Evolutionary conservation across 805 yeast species (phyloP).

Genomic region (Kodamaea kaohsiungensis): DNA sequence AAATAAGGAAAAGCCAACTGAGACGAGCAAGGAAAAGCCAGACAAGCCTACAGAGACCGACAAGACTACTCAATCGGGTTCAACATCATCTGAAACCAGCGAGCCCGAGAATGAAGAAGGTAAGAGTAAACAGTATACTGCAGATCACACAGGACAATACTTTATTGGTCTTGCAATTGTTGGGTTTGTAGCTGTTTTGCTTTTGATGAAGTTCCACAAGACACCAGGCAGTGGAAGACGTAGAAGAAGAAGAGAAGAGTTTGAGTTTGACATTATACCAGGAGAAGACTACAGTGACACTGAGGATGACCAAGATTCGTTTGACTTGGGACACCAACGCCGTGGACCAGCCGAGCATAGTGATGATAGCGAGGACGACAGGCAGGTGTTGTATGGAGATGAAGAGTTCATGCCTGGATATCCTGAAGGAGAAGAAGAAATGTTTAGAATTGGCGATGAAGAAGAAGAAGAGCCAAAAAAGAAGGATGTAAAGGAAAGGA

Average conservation of each 20-base stretch:
- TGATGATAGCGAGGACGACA: slow-evolving; percentile 7
- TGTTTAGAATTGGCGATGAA: slow-evolving; percentile 43
- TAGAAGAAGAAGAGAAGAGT: slow-evolving; percentile 67
- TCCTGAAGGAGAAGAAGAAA: slow-evolving; percentile 40
- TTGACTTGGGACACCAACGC: slow-evolving; percentile 33
- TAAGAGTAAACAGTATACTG: slow-evolving; percentile 32
- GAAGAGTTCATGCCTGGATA: slow-evolving; percentile 22
- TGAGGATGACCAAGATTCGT: slow-evolving; percentile 35
- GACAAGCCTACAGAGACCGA: background rate
- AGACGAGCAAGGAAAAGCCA: background rate
- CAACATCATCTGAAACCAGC: background rate
- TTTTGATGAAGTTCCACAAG: slow-evolving; percentile 46
- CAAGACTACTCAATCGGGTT: background rate
- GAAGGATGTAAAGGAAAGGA: slow-evolving; percentile 1
- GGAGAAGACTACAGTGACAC: slow-evolving; percentile 56
- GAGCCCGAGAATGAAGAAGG: slow-evolving; percentile 21
- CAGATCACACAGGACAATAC: slow-evolving; percentile 58
- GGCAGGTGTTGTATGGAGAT: slow-evolving; percentile 10
- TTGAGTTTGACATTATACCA: slow-evolving; percentile 76
- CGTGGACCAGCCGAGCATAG: slow-evolving; percentile 2
- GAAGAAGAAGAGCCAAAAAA: slow-evolving; percentile 23
- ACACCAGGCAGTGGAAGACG: slow-evolving; percentile 41
- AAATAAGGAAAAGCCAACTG: background rate
- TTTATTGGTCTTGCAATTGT: slow-evolving; percentile 58
- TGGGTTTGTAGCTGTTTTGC: slow-evolving; percentile 54